Evolutionary conservation across 148 eudicot genomes (phyloP).

Genomic region (Pouteria glomerata): DNA sequence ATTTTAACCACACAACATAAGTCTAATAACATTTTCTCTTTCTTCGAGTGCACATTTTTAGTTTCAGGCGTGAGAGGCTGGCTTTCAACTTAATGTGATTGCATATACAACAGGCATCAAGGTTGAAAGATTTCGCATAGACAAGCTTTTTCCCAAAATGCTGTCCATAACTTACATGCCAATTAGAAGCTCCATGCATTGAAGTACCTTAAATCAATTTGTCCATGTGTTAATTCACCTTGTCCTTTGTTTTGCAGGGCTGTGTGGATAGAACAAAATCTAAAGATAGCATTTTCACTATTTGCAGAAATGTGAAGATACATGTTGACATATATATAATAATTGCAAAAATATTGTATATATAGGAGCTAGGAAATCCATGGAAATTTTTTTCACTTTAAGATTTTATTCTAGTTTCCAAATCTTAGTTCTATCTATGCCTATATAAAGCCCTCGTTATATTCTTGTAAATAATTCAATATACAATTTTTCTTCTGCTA

Average conservation of each 20-base stretch:
- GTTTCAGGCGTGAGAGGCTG: constrained; percentile 63
- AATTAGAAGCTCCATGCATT: not conserved
- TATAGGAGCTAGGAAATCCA: too few species aligned
- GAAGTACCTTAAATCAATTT: not conserved
- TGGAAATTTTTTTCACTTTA: too few species aligned
- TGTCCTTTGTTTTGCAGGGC: constrained; percentile 41
- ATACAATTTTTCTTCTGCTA: too few species aligned
- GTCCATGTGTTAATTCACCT: constrained; percentile 4
- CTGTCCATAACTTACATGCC: not conserved
- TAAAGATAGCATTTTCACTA: constrained; percentile 65
- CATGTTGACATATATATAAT: too few species aligned
- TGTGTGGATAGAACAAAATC: constrained; percentile 57
- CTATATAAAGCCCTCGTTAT: too few species aligned
- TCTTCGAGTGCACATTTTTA: constrained; percentile 63
- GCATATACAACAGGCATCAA: constrained; percentile 85
- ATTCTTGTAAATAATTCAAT: too few species aligned
- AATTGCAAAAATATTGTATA: too few species aligned
- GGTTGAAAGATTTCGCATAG: constrained; percentile 33
- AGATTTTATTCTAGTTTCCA: too few species aligned
- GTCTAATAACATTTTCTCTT: constrained; percentile 12
- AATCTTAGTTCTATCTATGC: too few species aligned
- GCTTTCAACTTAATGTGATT: constrained; percentile 78
- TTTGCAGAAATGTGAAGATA: constrained; percentile 77
- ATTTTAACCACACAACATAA: not conserved
- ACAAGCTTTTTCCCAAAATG: constrained; percentile 5